Conservation (phyloP, 164 flowering plant species). For the Umbilicus rupestris region DNA sequence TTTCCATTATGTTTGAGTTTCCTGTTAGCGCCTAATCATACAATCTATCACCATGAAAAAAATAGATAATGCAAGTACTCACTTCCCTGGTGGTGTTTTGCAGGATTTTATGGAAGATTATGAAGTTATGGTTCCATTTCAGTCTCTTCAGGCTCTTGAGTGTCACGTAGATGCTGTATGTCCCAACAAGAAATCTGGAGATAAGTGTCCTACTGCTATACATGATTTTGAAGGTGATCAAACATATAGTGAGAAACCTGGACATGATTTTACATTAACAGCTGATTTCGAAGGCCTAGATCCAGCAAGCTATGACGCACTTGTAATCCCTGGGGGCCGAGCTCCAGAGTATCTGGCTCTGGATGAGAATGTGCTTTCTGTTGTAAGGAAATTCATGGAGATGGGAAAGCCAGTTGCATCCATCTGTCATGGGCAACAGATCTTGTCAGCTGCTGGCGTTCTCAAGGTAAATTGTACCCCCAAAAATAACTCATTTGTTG, state of each 20-base stretch:
- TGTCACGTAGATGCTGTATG: slow-evolving; percentile 91
- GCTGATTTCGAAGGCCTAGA: slow-evolving; percentile 50
- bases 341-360: slow-evolving; percentile 91
- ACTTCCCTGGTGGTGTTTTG: slow-evolving; percentile 5
- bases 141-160: slow-evolving; percentile 82
- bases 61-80: background rate
- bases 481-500: too few relatives aligned
- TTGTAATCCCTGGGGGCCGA: slow-evolving; percentile 96
- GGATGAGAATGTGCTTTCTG: slow-evolving; percentile 51
- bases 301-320: slow-evolving; percentile 69
- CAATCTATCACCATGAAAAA: background rate
- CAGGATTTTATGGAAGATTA: slow-evolving; percentile 99
- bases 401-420: slow-evolving; percentile 85
- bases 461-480: slow-evolving; percentile 58
- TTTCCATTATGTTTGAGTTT: background rate
- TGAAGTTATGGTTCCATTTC: slow-evolving; percentile 89
- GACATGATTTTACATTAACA: slow-evolving; percentile 67
- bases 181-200: slow-evolving; percentile 76
- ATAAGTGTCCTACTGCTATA: slow-evolving; percentile 77
- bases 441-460: slow-evolving; percentile 87
- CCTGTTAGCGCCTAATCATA: background rate
- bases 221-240: slow-evolving; percentile 99
- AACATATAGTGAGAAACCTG: slow-evolving; percentile 93
- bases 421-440: slow-evolving; percentile 96
- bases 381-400: slow-evolving; percentile 73